Conservation (phyloP, 2,329 filamentous ascomycete genomes). For the Mollisia scopiformis region DNA sequence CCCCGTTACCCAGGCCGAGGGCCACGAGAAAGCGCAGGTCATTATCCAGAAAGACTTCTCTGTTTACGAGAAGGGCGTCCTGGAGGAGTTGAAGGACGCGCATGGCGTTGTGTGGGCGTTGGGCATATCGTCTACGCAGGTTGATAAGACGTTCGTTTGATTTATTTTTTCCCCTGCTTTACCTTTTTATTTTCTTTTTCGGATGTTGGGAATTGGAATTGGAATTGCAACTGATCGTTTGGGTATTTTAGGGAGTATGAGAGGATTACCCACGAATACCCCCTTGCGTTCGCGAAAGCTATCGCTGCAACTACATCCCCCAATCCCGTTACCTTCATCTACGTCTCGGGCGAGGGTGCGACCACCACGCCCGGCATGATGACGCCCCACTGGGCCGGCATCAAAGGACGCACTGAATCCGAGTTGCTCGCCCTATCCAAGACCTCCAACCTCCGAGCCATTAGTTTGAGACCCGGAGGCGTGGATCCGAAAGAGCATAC, state of each 20-base stretch:
- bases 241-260: conserved; percentile 56
- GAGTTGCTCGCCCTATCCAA: conserved; percentile 56
- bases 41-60: conserved; percentile 71
- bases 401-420: conserved; percentile 70
- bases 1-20: conserved; percentile 64
- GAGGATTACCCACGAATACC: conserved; percentile 68
- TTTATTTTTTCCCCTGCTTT: neutral
- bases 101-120: conserved; percentile 75
- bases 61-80: conserved; percentile 58
- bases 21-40: conserved; percentile 63
- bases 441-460: conserved; percentile 50
- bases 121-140: conserved; percentile 64
- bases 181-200: neutral
- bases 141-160: conserved; percentile 56
- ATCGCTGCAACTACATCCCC: conserved; percentile 51
- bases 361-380: conserved; percentile 58
- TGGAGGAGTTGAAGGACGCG: conserved; percentile 64
- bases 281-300: conserved; percentile 64
- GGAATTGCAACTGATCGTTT: neutral
- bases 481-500: conserved; percentile 55
- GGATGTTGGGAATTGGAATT: neutral
- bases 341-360: conserved; percentile 62
- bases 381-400: conserved; percentile 59
- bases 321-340: conserved; percentile 68
- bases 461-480: conserved; percentile 59